Conservation (phyloP, 176 grass and related monocot species). For the Melocanna baccifera region DNA sequence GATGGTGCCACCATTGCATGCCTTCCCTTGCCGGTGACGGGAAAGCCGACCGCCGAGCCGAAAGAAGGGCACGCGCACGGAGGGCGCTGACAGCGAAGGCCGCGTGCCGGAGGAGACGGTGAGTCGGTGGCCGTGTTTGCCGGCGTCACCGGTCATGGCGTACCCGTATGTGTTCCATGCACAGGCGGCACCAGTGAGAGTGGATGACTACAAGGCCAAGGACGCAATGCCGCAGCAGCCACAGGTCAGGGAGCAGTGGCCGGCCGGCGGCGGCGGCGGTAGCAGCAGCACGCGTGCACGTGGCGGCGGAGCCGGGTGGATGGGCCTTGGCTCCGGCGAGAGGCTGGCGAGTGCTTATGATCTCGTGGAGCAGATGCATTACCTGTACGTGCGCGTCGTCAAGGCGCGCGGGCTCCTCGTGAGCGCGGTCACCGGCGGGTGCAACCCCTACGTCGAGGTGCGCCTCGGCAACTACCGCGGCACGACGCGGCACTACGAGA, state of each 20-base stretch:
- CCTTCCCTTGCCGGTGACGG: slow-evolving; percentile 49
- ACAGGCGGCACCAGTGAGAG: slow-evolving; percentile 38
- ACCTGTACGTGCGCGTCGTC: slow-evolving; percentile 76
- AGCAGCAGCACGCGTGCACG: slow-evolving; percentile 1
- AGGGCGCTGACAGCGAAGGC: not conserved
- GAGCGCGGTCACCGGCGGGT: slow-evolving; percentile 36
- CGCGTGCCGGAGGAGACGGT: not conserved
- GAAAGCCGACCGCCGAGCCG: slow-evolving; percentile 18
- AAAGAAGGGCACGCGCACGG: not conserved
- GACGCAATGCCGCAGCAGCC: slow-evolving; percentile 17
- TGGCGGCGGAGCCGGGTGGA: slow-evolving; percentile 1
- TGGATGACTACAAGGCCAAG: slow-evolving; percentile 54
- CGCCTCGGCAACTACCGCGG: slow-evolving; percentile 63
- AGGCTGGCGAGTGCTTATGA: slow-evolving; percentile 63
- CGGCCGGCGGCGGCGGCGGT: slow-evolving; percentile 3
- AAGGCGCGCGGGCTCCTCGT: slow-evolving; percentile 56
- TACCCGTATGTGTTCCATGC: slow-evolving; percentile 60
- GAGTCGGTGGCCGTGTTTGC: not conserved
- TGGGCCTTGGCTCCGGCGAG: slow-evolving; percentile 30
- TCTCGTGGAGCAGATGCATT: slow-evolving; percentile 77
- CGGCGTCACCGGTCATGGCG: slow-evolving; percentile 37
- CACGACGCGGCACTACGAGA: slow-evolving; percentile 45
- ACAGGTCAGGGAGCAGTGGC: slow-evolving; percentile 46
- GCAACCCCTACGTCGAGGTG: slow-evolving; percentile 57
- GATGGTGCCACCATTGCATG: slow-evolving; percentile 25